Evolutionary conservation across 2,329 filamentous ascomycete genomes (phyloP).

Genomic region (Ascochyta koolunga): DNA sequence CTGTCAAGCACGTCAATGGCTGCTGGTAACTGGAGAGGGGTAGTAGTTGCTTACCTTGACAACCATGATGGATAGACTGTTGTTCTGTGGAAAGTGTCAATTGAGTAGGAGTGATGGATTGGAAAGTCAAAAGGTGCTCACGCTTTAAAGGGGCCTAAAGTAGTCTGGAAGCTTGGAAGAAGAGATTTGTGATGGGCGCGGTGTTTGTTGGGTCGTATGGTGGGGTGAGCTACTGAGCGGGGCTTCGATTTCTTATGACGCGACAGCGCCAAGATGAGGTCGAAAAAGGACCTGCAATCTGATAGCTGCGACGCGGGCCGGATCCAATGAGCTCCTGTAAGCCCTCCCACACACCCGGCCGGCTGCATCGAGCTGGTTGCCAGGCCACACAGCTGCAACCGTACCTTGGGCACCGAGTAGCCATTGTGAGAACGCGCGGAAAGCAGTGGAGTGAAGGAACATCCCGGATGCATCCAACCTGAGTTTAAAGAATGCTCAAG

Average conservation of each 20-base stretch:
- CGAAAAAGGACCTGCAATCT: conserved; percentile 22
- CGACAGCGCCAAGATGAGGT: too few species aligned
- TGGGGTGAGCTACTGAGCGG: too few species aligned
- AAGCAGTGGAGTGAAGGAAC: conserved; percentile 26
- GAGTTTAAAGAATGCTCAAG: conserved; percentile 22
- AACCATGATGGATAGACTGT: conserved; percentile 49
- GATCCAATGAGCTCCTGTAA: conserved; percentile 37
- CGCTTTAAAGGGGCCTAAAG: conserved; percentile 28
- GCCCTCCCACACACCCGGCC: conserved; percentile 42
- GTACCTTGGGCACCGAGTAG: conserved; percentile 36
- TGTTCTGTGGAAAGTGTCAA: conserved; percentile 29
- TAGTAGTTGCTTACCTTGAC: conserved; percentile 51
- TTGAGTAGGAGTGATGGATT: conserved; percentile 14
- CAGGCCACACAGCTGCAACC: conserved; percentile 26
- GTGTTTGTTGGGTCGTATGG: conserved; percentile 41
- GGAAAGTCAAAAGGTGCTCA: conserved; percentile 21
- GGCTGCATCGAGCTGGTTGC: conserved; percentile 27
- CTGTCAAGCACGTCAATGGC: conserved; percentile 53
- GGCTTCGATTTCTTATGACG: too few species aligned
- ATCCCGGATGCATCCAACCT: conserved; percentile 19
- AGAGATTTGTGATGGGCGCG: conserved; percentile 25
- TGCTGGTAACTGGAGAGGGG: conserved; percentile 27
- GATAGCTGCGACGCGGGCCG: conserved; percentile 37
- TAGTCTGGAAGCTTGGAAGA: conserved; percentile 26
- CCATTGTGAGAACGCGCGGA: conserved; percentile 30